Evolutionary conservation across 805 yeast genomes (phyloP), one percentile per base, ranked within the genome.

Genomic region (Metschnikowia noctiluminum): DNA sequence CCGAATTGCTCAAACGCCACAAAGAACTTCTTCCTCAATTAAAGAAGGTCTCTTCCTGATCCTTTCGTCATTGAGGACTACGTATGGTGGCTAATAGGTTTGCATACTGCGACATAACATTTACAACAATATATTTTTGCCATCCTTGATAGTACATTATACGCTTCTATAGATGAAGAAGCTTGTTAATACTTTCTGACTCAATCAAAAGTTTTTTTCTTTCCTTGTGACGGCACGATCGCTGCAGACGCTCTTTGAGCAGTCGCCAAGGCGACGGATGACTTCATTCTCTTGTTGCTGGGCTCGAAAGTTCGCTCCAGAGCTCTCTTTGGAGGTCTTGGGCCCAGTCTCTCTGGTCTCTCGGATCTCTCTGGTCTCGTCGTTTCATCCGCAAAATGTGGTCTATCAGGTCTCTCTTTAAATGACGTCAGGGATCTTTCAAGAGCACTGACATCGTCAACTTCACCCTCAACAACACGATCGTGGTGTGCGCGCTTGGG

Each of bases 201-300:
- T 21, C 65, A 80, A 57, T 84, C 85, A 62, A 89, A 89, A 6
- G 79, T 85, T 37, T 78, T 75, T 65, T 90, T 92, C 69, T 88
- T 91, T 65, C 98, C 98, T n/a, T 84, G 75, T 1, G 97, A 86
- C 43, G 88, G 82, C 28, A 90, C 96, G 62, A 92, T 88, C 6
- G 95, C 91, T 15, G 89, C 89, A 60, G 88, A 85, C 8, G 84
- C 96, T 71, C 98, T 82, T 69, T 80, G 96, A 3, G 98, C 97
- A 13, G 75, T 74, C 1, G 96, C 92, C 58, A 92, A 76, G 0
- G 96, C 96, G 39, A 88, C 79, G 40, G 97, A 91, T 8, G 97
- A 85, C 55, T 79, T 81, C 48, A 78, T 63, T 67, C 90, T 75
- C 51, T 75, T 74, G 52, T 74, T 73, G 9, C 73, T 56, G 38